phyloP scores from a whole-genome alignment of 2,329 filamentous ascomycete genomes.

The Xylaria sp. region DNA sequence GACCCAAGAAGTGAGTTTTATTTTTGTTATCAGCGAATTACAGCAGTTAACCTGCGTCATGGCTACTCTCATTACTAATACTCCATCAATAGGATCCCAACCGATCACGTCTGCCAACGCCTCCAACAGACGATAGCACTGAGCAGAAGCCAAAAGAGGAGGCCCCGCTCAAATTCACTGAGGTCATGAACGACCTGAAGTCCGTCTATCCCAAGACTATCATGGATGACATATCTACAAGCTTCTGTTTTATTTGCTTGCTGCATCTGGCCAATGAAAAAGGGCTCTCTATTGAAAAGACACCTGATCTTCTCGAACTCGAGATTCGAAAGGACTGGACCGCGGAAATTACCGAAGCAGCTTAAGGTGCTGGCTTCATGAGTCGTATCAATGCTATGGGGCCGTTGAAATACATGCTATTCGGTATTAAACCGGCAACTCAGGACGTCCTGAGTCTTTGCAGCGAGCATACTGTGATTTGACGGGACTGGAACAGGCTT shows the following conservation, averaged over 20 bases:
- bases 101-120: constrained; percentile 48
- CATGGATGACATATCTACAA: constrained; percentile 95
- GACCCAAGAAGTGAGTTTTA: constrained; percentile 59
- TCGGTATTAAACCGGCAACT: neutral
- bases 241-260: constrained; percentile 90
- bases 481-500: constrained; percentile 23
- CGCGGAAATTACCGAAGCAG: constrained; percentile 62
- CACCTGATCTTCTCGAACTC: constrained; percentile 67
- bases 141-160: constrained; percentile 53
- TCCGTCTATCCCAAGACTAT: constrained; percentile 84
- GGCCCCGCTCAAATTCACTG: constrained; percentile 81
- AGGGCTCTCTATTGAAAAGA: constrained; percentile 79
- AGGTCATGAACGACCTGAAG: constrained; percentile 90
- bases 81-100: constrained; percentile 42
- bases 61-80: constrained; percentile 26
- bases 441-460: constrained; percentile 3
- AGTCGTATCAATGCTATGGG: neutral
- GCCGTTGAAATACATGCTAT: neutral
- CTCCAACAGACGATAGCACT: constrained; percentile 46
- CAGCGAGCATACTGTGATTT: constrained; percentile 1
- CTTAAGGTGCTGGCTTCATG: constrained; percentile 18
- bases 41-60: constrained; percentile 15
- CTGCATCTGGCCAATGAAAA: constrained; percentile 94
- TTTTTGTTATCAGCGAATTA: constrained; percentile 22
- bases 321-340: constrained; percentile 71